Base-by-base conservation (phyloP, 805 yeast species). In the Yamadazyma scolyti region DNA sequence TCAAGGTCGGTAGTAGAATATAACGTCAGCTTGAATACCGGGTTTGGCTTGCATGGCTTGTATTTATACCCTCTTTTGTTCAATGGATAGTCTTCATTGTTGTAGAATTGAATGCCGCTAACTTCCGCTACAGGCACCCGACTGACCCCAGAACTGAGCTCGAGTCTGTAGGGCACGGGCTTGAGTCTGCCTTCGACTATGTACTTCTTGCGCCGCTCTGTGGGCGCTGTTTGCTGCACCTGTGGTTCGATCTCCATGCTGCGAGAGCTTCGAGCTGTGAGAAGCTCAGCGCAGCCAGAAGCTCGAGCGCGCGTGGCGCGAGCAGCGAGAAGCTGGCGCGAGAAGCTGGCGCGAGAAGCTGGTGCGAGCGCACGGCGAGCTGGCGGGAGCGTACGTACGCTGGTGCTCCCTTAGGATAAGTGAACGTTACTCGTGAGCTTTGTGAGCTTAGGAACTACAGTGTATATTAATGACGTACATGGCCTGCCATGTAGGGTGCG, bases 11-110 rank as follows among this genome's bases (percentile, higher is more conserved):
- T 75, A 1, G 86, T 75, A 22, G 82, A 65, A 49, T 83, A 89
- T 43, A 79, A 64, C 16, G 76, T 59, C 9, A 79, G 68, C 2
- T 60, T 54, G 34, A 86, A 71, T 1, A 48, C 44, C 2, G 83
- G 80, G 44, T 79, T 78, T 0, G 94, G 88, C 3, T 79, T 68
- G 48, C 96, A 85, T 10, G 88, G 79, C 27, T 75, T 67, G 54
- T 89, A 90, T 39, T 86, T 77, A 61, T 80, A 90, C 1, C 94
- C 90, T 30, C 93, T 60, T 44, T 77, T 74, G 51, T 87, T 87
- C 44, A 73, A 65, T 0, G 97, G 96, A 30, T 78, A 75, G 34
- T 88, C 96, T n/a, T 84, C 94, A 15, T 71, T 65, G 20, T 60
- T 54, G 43, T 48, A 66, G 44, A 75, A 70, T 24, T 33, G 32